Conservation (phyloP, 371 early-diverging fungal genomes). For the Apophysomyces trapeziformis region DNA sequence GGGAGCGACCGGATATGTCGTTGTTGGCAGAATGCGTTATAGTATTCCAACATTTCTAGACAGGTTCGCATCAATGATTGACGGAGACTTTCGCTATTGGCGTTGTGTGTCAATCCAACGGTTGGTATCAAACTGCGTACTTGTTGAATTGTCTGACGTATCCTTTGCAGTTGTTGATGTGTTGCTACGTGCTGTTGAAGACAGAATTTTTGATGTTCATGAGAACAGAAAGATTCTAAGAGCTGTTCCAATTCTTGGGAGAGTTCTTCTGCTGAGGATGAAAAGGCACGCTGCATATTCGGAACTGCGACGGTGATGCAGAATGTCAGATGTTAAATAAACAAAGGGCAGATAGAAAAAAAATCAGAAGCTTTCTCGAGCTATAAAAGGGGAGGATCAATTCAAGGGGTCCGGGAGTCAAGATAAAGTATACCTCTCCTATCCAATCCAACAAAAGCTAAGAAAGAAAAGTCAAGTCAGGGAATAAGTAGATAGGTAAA, state of each 20-base stretch:
- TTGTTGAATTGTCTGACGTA: constrained; percentile 22
- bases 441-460: not conserved
- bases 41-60: constrained; percentile 24
- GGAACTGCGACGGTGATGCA: not conserved
- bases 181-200: constrained; percentile 24
- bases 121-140: constrained; percentile 17
- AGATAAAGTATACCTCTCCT: not conserved
- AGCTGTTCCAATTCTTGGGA: constrained; percentile 21
- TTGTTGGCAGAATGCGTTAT: constrained; percentile 23
- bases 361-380: not conserved
- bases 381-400: constrained; percentile 8
- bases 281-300: not conserved
- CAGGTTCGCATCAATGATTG: constrained; percentile 22
- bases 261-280: constrained; percentile 19
- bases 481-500: not conserved
- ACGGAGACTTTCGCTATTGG: constrained; percentile 17
- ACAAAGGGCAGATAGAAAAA: constrained; percentile 7
- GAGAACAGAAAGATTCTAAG: constrained; percentile 22
- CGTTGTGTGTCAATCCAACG: not conserved
- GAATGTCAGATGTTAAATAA: constrained; percentile 13
- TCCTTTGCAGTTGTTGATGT: constrained; percentile 18
- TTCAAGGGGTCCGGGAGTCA: constrained; percentile 13
- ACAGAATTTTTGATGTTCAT: constrained; percentile 27
- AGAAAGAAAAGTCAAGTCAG: not conserved
- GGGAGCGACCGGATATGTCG: constrained; percentile 18